Percentiles rank a stretch among this genome's conserved stretches.
phyloP scores from a whole-genome alignment of 2,329 filamentous ascomycete species.

The Pseudocercospora eumusae region DNA sequence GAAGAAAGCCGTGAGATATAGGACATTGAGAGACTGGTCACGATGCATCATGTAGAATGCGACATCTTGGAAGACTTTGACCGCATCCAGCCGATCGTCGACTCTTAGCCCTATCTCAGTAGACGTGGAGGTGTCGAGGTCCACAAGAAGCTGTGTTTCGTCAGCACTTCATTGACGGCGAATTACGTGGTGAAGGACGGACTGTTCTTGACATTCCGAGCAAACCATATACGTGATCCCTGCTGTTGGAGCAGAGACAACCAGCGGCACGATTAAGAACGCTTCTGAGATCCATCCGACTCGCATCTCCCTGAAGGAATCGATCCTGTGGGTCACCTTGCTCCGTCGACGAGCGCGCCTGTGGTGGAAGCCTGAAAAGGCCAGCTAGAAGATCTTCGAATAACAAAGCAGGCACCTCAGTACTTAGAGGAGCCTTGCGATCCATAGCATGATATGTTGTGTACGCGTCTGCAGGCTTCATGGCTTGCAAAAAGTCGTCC shows the following conservation, averaged over 20 bases:
- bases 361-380: not conserved
- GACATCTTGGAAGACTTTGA: not conserved
- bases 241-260: not conserved
- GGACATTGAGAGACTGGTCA: not conserved
- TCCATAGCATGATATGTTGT: not conserved
- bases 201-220: not conserved
- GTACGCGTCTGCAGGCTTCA: not conserved
- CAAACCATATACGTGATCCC: not conserved
- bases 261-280: not conserved
- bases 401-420: not conserved
- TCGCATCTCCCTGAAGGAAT: not conserved
- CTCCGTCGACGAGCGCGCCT: not conserved
- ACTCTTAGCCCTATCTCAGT: not conserved
- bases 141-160: not conserved
- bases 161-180: not conserved
- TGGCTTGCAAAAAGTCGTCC: not conserved
- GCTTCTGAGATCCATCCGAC: not conserved
- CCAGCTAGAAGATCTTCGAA: not conserved
- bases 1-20: not conserved
- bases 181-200: not conserved
- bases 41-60: not conserved
- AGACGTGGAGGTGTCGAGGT: not conserved
- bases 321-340: not conserved
- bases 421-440: not conserved
- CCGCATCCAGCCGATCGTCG: not conserved